These are phyloP conservation scores for Coniochaeta ligniaria DNA, from an alignment of 2,329 filamentous ascomycete species.

Conservation along the genomic window DNA sequence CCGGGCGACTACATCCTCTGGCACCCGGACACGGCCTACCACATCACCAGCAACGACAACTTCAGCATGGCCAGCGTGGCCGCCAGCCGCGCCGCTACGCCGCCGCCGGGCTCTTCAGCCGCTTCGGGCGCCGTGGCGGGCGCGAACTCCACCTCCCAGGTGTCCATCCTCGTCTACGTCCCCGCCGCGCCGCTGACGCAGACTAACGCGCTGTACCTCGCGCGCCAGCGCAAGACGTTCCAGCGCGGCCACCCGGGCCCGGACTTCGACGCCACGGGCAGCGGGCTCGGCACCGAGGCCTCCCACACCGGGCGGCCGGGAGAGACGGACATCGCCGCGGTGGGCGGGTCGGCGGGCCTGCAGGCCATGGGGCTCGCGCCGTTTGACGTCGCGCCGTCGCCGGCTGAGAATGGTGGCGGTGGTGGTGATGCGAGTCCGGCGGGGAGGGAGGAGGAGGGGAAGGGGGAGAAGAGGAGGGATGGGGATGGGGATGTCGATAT, in stretches of 20 bases:
- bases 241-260: conserved; percentile 30
- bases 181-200: conserved; percentile 42
- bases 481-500: conserved; percentile 16
- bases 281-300: conserved; percentile 42
- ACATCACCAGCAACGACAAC: conserved; percentile 47
- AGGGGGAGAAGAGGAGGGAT: conserved; percentile 16
- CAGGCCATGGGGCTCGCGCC: conserved; percentile 52
- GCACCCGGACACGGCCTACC: conserved; percentile 51
- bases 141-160: conserved; percentile 14
- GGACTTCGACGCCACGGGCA: conserved; percentile 48
- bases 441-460: background rate
- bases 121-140: background rate
- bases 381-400: conserved; percentile 35
- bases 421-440: conserved; percentile 9
- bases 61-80: conserved; percentile 38
- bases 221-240: conserved; percentile 32
- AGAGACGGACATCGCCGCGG: conserved; percentile 42
- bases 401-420: conserved; percentile 14
- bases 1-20: conserved; percentile 52
- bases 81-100: conserved; percentile 23
- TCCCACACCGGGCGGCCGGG: conserved; percentile 39
- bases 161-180: conserved; percentile 47
- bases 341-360: conserved; percentile 41
- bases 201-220: conserved; percentile 33
- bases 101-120: conserved; percentile 12